phyloP scores from a whole-genome alignment of 202 grass and related monocot genomes.

The Eragrostis tef region DNA sequence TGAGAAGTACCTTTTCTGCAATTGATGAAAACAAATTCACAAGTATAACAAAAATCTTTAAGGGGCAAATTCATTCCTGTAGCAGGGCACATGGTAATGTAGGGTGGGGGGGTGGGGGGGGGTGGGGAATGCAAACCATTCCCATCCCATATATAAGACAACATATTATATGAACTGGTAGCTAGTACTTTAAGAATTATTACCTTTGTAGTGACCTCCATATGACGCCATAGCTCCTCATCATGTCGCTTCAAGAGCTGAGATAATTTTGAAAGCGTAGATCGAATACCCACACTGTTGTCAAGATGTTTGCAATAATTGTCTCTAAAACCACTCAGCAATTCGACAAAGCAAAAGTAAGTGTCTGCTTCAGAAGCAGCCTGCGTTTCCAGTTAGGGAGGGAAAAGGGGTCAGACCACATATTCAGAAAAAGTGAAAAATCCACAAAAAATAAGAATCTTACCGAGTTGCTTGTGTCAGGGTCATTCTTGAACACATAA shows the following conservation, averaged over 20 bases:
- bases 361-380: slow-evolving; percentile 82
- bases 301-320: slow-evolving; percentile 94
- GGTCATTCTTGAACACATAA: slow-evolving; percentile 74
- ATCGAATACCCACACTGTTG: slow-evolving; percentile 73
- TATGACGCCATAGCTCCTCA: slow-evolving; percentile 89
- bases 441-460: slow-evolving; percentile 37
- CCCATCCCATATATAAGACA: background rate
- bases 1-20: slow-evolving; percentile 21
- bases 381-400: slow-evolving; percentile 45
- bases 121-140: background rate
- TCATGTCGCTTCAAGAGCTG: slow-evolving; percentile 90
- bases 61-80: slow-evolving; percentile 2
- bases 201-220: slow-evolving; percentile 85
- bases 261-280: slow-evolving; percentile 72
- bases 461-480: slow-evolving; percentile 63
- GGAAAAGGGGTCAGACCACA: background rate
- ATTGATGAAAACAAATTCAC: slow-evolving; percentile 22
- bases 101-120: background rate
- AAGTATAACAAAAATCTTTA: slow-evolving; percentile 34
- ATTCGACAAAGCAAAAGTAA: slow-evolving; percentile 79
- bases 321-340: slow-evolving; percentile 81
- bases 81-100: background rate
- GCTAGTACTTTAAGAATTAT: slow-evolving; percentile 7
- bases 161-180: background rate
- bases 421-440: background rate